These are phyloP conservation scores for Symbiodinium pilosum DNA, from an alignment of 73 alveolate genomes.

Conservation along the genomic window DNA sequence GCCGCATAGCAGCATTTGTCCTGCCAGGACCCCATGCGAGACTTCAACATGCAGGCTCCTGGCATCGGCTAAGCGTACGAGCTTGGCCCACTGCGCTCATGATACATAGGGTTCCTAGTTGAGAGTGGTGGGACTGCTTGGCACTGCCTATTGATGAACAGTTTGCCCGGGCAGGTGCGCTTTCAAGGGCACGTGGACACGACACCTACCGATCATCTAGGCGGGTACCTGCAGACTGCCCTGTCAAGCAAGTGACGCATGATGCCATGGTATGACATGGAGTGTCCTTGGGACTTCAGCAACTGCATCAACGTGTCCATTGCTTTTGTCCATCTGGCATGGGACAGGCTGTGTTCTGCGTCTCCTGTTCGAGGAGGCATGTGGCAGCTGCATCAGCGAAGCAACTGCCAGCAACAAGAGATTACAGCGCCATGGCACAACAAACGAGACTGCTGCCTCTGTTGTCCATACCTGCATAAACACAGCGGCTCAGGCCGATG, in stretches of 20 bases:
- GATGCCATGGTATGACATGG: no score
- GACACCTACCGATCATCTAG: slow-evolving; percentile 63
- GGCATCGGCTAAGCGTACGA: no score
- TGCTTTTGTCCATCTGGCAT: no score
- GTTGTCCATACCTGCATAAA: background rate
- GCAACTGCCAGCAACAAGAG: background rate
- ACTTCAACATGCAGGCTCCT: slow-evolving; percentile 70
- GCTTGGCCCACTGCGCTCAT: no score
- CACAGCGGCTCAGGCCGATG: slow-evolving; percentile 44
- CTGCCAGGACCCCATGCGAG: slow-evolving; percentile 64
- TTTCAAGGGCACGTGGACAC: slow-evolving; percentile 91
- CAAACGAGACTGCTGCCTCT: background rate
- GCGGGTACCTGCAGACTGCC: no score
- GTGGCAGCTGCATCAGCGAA: slow-evolving; percentile 19
- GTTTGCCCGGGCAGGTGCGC: slow-evolving; percentile 22
- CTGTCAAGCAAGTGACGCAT: no score
- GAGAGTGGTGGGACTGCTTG: background rate
- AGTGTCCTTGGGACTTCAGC: no score
- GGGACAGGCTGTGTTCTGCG: slow-evolving; percentile 39
- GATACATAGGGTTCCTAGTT: no score
- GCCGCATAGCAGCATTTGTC: no score
- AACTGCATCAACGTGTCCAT: no score
- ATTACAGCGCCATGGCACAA: background rate
- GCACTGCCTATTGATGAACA: background rate
- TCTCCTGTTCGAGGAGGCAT: slow-evolving; percentile 74